Evolutionary conservation across 257 asterid species (phyloP).

Genomic region (Nemophila menziesii): DNA sequence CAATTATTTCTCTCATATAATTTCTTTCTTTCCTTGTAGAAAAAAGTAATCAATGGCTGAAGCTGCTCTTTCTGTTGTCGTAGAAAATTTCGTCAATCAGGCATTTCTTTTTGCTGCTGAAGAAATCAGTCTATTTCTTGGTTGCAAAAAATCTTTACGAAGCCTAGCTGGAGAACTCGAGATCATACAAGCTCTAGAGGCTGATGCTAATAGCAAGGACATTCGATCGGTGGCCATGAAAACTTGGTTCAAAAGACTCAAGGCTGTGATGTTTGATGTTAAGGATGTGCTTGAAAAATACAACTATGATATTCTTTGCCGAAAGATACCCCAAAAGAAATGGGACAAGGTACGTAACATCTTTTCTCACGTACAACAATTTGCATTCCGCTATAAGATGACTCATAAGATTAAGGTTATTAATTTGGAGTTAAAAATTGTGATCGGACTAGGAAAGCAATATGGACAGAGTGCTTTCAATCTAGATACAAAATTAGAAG

Average conservation of each 20-base stretch:
- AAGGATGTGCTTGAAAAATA: neutral
- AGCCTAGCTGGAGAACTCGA: neutral
- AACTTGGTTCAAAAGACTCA: constrained; percentile 14
- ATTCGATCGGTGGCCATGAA: neutral
- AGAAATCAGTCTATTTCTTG: too few relatives aligned
- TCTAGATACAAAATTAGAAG: neutral
- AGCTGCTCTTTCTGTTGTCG: too few relatives aligned
- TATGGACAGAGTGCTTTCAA: neutral
- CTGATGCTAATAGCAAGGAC: constrained; percentile 7
- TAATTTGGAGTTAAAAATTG: neutral
- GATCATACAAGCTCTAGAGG: constrained; percentile 3
- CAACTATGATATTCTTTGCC: neutral
- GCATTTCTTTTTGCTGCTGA: too few relatives aligned
- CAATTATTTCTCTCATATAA: too few relatives aligned
- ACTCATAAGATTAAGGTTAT: constrained; percentile 5
- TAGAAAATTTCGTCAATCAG: too few relatives aligned
- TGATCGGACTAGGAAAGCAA: neutral
- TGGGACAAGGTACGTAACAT: constrained; percentile 2
- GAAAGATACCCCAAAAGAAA: neutral
- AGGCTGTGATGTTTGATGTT: constrained; percentile 3
- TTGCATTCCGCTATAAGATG: neutral
- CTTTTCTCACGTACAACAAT: neutral
- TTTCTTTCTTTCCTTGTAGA: too few relatives aligned
- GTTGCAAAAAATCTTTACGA: neutral
- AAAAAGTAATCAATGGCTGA: too few relatives aligned